Percentiles rank a stretch among this genome's conserved stretches.
phyloP scores from a whole-genome alignment of 2,329 filamentous ascomycete genomes.

The Ophiostoma quercus region DNA sequence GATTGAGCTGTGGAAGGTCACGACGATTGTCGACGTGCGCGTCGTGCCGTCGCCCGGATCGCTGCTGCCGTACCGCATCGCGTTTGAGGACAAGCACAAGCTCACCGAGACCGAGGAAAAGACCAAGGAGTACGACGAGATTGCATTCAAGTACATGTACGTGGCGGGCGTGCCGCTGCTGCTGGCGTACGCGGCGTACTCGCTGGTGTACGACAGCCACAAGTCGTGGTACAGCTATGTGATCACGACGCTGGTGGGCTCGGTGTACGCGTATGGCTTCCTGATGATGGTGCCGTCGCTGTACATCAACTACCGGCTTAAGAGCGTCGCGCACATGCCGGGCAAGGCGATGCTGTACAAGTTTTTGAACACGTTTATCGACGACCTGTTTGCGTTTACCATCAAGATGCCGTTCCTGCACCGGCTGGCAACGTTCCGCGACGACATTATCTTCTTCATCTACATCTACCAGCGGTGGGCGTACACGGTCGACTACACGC shows the following conservation, averaged over 20 bases:
- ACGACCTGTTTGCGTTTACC: conserved; percentile 96
- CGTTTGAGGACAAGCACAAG: conserved; percentile 94
- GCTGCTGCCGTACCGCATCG: conserved; percentile 70
- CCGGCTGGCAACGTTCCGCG: conserved; percentile 81
- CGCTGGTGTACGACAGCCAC: conserved; percentile 84
- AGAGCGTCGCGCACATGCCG: conserved; percentile 94
- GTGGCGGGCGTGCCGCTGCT: conserved; percentile 84
- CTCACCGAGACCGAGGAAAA: conserved; percentile 93
- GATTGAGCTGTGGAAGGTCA: conserved; percentile 84
- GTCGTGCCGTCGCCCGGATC: conserved; percentile 66
- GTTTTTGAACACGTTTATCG: conserved; percentile 97
- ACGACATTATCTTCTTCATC: conserved; percentile 97
- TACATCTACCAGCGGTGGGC: conserved; percentile 93
- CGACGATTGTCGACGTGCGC: conserved; percentile 86
- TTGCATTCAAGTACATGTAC: conserved; percentile 97
- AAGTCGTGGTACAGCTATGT: conserved; percentile 98
- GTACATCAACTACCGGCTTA: conserved; percentile 98
- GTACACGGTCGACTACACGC: conserved; percentile 84
- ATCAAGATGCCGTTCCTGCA: conserved; percentile 99
- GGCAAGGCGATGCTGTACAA: conserved; percentile 96
- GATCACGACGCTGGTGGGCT: conserved; percentile 90
- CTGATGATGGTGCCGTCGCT: conserved; percentile 97
- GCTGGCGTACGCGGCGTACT: conserved; percentile 84
- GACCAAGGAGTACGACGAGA: conserved; percentile 96
- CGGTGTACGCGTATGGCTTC: conserved; percentile 97